These are phyloP conservation scores for Aspergillus puulaauensis DNA, from an alignment of 2,329 filamentous ascomycete genomes.

Conservation along the genomic window DNA sequence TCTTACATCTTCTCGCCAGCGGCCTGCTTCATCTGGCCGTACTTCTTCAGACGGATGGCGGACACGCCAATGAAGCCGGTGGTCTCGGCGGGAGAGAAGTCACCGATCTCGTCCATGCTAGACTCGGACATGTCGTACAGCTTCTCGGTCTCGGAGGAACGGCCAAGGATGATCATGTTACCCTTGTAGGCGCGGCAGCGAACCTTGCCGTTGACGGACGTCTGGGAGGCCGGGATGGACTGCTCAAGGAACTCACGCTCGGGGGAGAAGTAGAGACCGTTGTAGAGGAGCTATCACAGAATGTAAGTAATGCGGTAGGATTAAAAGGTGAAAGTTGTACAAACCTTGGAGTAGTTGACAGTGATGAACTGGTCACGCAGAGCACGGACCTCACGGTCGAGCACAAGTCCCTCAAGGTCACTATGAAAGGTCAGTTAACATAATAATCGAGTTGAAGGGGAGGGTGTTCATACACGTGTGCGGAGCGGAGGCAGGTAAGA, in stretches of 20 bases:
- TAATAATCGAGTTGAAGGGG: background rate
- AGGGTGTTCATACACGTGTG: conserved; percentile 33
- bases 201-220: conserved; percentile 60
- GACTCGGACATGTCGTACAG: conserved; percentile 66
- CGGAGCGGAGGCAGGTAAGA: conserved; percentile 34
- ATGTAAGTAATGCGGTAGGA: conserved; percentile 1
- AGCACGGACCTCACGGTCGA: conserved; percentile 67
- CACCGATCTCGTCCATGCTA: conserved; percentile 69
- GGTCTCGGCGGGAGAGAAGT: conserved; percentile 66
- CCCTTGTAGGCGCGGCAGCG: conserved; percentile 68
- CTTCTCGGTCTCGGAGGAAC: conserved; percentile 66
- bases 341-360: conserved; percentile 63
- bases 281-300: conserved; percentile 12
- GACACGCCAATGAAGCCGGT: conserved; percentile 58
- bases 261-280: conserved; percentile 60
- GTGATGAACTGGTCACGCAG: conserved; percentile 72
- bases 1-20: conserved; percentile 13
- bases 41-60: conserved; percentile 45
- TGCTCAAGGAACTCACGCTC: conserved; percentile 71
- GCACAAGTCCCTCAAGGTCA: conserved; percentile 53
- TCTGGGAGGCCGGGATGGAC: conserved; percentile 60
- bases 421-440: conserved; percentile 15
- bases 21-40: conserved; percentile 29
- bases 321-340: conserved; percentile 5
- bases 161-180: conserved; percentile 49